Conservation (phyloP, 2,329 filamentous ascomycete species). For the Graphiopsis chlorocephala region DNA sequence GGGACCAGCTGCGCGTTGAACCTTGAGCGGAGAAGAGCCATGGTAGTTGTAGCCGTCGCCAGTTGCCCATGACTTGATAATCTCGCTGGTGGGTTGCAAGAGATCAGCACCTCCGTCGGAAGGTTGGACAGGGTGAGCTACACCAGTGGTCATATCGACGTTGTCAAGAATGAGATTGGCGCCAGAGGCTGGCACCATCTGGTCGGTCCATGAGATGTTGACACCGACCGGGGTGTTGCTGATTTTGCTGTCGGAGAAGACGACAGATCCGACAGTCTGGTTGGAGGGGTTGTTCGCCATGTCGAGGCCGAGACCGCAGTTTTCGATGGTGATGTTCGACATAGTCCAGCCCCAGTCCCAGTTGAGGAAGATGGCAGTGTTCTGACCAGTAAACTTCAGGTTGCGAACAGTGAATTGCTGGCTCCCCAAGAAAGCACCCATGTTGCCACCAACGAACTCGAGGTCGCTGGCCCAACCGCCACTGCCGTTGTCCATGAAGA, state of each 20-base stretch:
- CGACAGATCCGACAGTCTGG: conserved; percentile 81
- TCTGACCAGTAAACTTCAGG: conserved; percentile 49
- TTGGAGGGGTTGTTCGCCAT: conserved; percentile 45
- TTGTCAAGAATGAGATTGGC: conserved; percentile 85
- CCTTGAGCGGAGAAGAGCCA: conserved; percentile 47
- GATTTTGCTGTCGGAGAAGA: conserved; percentile 78
- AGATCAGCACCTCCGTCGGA: conserved; percentile 55
- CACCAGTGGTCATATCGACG: conserved; percentile 72
- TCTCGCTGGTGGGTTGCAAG: conserved; percentile 64
- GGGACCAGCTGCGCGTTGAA: conserved; percentile 26
- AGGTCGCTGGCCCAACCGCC: conserved; percentile 56
- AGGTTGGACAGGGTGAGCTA: conserved; percentile 61
- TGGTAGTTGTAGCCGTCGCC: conserved; percentile 66
- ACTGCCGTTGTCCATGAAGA: conserved; percentile 37
- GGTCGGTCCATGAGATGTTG: conserved; percentile 57
- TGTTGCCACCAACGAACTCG: conserved; percentile 58
- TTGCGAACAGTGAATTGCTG: conserved; percentile 61
- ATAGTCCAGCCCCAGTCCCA: conserved; percentile 55
- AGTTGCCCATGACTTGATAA: conserved; percentile 72
- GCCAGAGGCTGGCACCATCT: conserved; percentile 61
- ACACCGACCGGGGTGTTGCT: conserved; percentile 73
- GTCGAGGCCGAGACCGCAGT: conserved; percentile 47
- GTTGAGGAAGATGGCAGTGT: conserved; percentile 53
- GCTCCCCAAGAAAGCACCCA: conserved; percentile 60
- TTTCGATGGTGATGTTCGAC: conserved; percentile 46